Percentiles rank a stretch among this genome's conserved stretches.
These are phyloP conservation scores for Trichophyton equinum DNA, from an alignment of 2,329 filamentous ascomycete species.

Conservation along the genomic window DNA sequence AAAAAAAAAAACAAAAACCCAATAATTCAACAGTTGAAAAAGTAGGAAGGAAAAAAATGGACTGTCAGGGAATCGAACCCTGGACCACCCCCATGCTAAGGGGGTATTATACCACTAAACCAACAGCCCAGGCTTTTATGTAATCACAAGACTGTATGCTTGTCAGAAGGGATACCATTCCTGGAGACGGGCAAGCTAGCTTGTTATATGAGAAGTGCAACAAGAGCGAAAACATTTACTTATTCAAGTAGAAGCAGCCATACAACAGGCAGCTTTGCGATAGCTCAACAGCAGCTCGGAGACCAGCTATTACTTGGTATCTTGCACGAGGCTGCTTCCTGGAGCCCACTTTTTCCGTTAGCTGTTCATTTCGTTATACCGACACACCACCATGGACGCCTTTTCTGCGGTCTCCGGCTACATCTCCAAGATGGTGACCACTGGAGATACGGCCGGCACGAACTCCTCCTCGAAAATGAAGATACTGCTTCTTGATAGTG, in stretches of 20 bases:
- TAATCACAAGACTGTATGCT: not conserved
- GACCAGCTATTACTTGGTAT: not conserved
- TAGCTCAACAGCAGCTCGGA: not conserved
- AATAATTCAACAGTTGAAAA: no score
- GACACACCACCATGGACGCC: slow-evolving; percentile 59
- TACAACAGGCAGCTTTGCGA: not conserved
- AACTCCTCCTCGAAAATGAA: slow-evolving; percentile 85
- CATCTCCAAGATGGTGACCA: slow-evolving; percentile 88
- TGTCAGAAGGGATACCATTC: no score
- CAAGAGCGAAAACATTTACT: not conserved
- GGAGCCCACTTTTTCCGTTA: not conserved
- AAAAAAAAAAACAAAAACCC: no score
- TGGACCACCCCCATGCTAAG: not conserved
- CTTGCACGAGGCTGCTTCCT: not conserved
- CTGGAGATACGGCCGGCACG: slow-evolving; percentile 54
- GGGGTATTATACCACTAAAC: not conserved
- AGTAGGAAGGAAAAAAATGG: not conserved
- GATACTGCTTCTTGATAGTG: slow-evolving; percentile 82
- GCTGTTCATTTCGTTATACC: not conserved
- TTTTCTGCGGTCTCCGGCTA: slow-evolving; percentile 88
- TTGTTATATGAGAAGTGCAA: not conserved
- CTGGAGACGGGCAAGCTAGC: not conserved
- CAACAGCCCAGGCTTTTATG: not conserved
- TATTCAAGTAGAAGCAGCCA: not conserved
- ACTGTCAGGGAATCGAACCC: not conserved